These are phyloP conservation scores for Acrocalymma vagum DNA, from an alignment of 2,329 filamentous ascomycete genomes.

Conservation along the genomic window DNA sequence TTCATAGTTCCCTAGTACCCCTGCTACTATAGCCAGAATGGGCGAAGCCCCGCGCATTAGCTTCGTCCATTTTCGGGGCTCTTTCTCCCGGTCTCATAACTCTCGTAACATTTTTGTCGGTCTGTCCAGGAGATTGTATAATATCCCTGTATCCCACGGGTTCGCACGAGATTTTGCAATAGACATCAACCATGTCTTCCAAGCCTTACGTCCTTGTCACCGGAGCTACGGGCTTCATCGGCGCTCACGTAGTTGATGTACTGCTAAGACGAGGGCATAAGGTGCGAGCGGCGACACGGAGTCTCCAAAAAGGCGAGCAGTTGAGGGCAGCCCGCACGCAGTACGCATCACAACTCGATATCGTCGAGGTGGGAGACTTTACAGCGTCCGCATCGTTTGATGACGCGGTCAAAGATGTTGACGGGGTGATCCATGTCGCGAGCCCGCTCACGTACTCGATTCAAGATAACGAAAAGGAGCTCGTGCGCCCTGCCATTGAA, in stretches of 20 bases:
- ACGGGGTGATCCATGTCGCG: constrained; percentile 56
- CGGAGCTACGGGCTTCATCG: constrained; percentile 33
- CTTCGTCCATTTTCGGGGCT: no score
- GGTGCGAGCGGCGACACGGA: constrained; percentile 23
- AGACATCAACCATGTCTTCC: constrained; percentile 1
- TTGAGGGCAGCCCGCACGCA: constrained; percentile 51
- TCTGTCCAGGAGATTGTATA: no score
- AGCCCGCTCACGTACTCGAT: constrained; percentile 57
- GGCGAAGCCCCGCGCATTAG: no score
- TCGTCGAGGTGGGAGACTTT: constrained; percentile 55
- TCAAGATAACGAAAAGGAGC: constrained; percentile 55
- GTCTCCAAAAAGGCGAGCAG: constrained; percentile 22
- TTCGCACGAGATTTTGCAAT: constrained; percentile 1
- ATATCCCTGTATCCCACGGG: no score
- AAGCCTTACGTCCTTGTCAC: constrained; percentile 26
- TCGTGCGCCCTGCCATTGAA: constrained; percentile 57
- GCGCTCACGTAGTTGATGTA: constrained; percentile 26
- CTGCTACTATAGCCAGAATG: no score
- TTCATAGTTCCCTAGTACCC: no score
- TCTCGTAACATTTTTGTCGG: no score
- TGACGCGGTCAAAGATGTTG: constrained; percentile 51
- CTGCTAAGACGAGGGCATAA: constrained; percentile 17
- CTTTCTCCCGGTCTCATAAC: no score
- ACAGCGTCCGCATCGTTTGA: constrained; percentile 46
- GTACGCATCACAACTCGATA: constrained; percentile 48